phyloP scores from a whole-genome alignment of 139 green algal species.

The Micractinium conductrix region DNA sequence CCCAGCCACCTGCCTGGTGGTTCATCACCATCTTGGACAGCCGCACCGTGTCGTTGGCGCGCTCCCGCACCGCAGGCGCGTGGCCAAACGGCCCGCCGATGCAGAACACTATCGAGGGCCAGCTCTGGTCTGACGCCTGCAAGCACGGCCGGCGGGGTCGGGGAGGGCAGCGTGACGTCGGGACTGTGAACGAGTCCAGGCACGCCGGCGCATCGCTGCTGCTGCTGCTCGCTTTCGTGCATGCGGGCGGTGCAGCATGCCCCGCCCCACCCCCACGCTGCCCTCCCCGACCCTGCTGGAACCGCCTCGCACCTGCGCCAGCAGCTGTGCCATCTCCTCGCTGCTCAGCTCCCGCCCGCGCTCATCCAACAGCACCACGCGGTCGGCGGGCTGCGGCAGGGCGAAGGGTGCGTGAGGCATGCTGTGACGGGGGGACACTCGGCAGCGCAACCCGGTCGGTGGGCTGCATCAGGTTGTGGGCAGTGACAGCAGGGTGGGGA shows the following conservation, averaged over 20 bases:
- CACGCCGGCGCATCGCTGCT: too few relatives aligned
- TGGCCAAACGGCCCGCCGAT: slow-evolving; percentile 88
- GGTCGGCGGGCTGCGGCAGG: slow-evolving; percentile 27
- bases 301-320: slow-evolving; percentile 17
- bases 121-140: slow-evolving; percentile 46
- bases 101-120: slow-evolving; percentile 57
- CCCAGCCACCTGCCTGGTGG: slow-evolving; percentile 63
- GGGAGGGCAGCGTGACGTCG: neutral
- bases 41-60: slow-evolving; percentile 59
- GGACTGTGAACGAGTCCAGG: too few relatives aligned
- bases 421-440: too few relatives aligned
- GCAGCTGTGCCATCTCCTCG: slow-evolving; percentile 22
- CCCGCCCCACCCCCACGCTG: too few relatives aligned
- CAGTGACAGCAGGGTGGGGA: too few relatives aligned
- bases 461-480: too few relatives aligned
- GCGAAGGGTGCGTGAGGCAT: too few relatives aligned
- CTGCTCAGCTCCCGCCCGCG: slow-evolving; percentile 22
- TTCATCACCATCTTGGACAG: slow-evolving; percentile 85
- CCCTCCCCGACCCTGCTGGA: too few relatives aligned
- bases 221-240: too few relatives aligned
- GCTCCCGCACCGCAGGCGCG: slow-evolving; percentile 49
- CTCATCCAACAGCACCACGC: slow-evolving; percentile 28
- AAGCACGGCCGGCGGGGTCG: neutral
- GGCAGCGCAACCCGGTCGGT: too few relatives aligned
- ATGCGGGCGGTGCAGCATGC: too few relatives aligned